phyloP scores from a whole-genome alignment of 2,329 filamentous ascomycete genomes.

The Orbilia brochopaga region DNA sequence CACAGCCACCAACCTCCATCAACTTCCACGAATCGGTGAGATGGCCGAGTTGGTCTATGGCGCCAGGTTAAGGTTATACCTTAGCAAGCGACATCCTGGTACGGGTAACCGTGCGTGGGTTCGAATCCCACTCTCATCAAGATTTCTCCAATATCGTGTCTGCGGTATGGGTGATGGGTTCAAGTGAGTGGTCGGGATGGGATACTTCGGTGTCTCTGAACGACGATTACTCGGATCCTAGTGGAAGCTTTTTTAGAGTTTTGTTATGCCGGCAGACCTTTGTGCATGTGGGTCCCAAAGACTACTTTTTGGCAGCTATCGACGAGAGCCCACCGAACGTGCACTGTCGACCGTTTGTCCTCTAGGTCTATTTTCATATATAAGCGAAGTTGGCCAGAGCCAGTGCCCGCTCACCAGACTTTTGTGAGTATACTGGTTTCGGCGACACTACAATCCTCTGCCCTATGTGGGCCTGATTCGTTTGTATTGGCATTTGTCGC shows the following conservation, averaged over 20 bases:
- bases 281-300: neutral
- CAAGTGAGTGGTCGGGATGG: neutral
- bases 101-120: slow-evolving; percentile 51
- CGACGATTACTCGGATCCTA: too few relatives aligned
- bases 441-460: too few relatives aligned
- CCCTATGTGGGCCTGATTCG: too few relatives aligned
- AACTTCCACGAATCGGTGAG: slow-evolving; percentile 46
- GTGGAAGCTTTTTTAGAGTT: too few relatives aligned
- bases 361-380: too few relatives aligned
- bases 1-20: slow-evolving; percentile 15
- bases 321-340: too few relatives aligned
- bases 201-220: neutral
- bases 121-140: slow-evolving; percentile 52
- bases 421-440: too few relatives aligned
- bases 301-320: too few relatives aligned
- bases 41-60: slow-evolving; percentile 52
- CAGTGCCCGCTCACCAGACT: too few relatives aligned
- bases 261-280: neutral
- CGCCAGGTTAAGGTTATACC: slow-evolving; percentile 51
- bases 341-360: too few relatives aligned
- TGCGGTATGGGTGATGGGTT: slow-evolving; percentile 8
- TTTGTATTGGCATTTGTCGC: too few relatives aligned
- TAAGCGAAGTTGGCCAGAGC: too few relatives aligned
- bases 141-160: slow-evolving; percentile 5
- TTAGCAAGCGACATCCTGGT: slow-evolving; percentile 51